Evolutionary conservation across 2,329 filamentous ascomycete species (phyloP), one percentile per base, ranked within the genome.

Genomic region (Thelonectria olida): DNA sequence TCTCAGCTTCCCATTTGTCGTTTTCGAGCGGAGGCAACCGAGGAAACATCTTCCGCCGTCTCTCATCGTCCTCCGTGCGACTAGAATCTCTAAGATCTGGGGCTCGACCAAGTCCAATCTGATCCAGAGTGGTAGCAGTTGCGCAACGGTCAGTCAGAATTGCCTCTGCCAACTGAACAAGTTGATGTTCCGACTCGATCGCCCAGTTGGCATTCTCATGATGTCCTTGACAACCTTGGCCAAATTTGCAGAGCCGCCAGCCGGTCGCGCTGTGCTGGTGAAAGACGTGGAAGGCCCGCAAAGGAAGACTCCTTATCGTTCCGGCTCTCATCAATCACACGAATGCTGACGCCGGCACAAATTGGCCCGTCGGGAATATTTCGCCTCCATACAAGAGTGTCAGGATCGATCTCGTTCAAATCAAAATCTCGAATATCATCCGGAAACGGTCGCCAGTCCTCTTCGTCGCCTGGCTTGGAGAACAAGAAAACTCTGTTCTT

Each of bases 241-340:
- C 54, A 12, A 36, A 7, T 17, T 20, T 23, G 9, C 54, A 57
- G 19, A 57, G 25, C 12, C 19, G n/a, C 54, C 36, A 57, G 4
- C 5, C 20, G 19, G 9, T 19, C 25, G 25, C 10, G 8, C 2
- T 13, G 5, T 3, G 5, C 19, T 34, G 19, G 20, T 57, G 54
- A 41, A 57, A 50, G 7, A 38, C 27, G 20, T 57, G 54, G n/a
- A 51, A 57, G 8, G 54, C 10, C 7, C 54, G 45, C 19, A 57
- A 28, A 4, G 45, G 12, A 17, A 57, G 25, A 5, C n/a, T 31
- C 19, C 13, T 42, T 12, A 7, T 45, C 42, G 8, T 23, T 25
- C 12, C 23, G 34, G 6, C 17, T 9, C 10, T 25, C 25, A 7
- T 55, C 36, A 22, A 28, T 13, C 12, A 20, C 20, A 17, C 25